Base-by-base conservation (phyloP, 2,329 filamentous ascomycete species). In the Calonectria crousiana region DNA sequence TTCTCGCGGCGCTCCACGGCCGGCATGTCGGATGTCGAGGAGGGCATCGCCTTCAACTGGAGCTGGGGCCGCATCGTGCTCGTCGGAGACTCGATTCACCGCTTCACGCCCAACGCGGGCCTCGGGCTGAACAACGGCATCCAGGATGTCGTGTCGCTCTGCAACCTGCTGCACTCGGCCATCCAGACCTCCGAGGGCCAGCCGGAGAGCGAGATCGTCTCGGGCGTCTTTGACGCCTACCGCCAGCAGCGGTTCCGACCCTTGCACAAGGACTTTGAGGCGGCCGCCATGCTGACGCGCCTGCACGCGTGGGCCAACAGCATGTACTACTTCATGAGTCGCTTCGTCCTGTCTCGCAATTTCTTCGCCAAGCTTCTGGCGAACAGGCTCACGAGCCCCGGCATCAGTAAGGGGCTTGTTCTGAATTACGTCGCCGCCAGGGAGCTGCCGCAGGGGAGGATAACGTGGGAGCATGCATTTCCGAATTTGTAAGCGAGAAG, bases 241-340 rank as follows among this genome's bases (percentile, higher is more conserved):
- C 76, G 72, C 6, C 41, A 71, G 6, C 62, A 78, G 14, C 74
- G 81, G 20, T 26, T 26, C 32, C 72, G 74, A 10, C 16, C 32
- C 10, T 36, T 80, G 4, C 41, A 69, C 30, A 73, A 69, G 11
- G 78, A 80, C n/a, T 72, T 69, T 23, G 71, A 69, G 2, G 32
- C 67, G 32, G 79, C 77, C n/a, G 76, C 74, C 3, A 58, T 49
- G 18, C 32, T 74, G 2, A 81, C 80, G 3, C 72, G 82, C 13
- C 34, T 81, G 28, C 80, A 82, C 28, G 75, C 78, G 1, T 82
- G 81, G 80, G 79, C 76, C 4, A 81, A 77, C 44, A 67, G 68
- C 23, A 28, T 73, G 3, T 81, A 81, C 41, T 81, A 79, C 41
- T 28, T 82, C 18, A n/a, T 79, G 6, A 73, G 71, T 9, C 74